Base-by-base conservation (phyloP, 23 red algal species). In the Gracilaria vermiculophylla region DNA sequence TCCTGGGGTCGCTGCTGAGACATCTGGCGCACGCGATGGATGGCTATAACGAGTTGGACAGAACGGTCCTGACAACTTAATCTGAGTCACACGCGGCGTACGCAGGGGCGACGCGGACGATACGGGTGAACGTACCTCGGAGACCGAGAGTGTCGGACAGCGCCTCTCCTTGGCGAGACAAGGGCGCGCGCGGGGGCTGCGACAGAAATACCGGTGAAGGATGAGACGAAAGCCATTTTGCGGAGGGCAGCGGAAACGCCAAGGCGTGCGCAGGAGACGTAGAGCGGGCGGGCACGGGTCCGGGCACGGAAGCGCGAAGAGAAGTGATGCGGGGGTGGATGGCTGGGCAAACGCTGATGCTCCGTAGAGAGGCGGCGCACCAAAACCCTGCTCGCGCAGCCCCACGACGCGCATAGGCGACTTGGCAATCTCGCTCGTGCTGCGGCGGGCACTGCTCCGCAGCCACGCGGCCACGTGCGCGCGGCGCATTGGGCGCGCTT, bases 181-280 rank as follows among this genome's bases (percentile, higher is more conserved):
- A 67, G n/a, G 43, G 75, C 58, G 62, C 75, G 87, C 12, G 87
- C n/a, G 62, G 56, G 53, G 16, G 25, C 11, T 20, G 56, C 56
- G 41, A 81, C 34, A 40, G 87, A 48, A 5, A 66, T 39, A 20
- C 75, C 75, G 56, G 40, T 81, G 75, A 91, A 91, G 0, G 87
- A 52, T 0, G 87, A 45, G 56, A 81, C 87, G 37, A 91, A 81
- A 48, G 87, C 87, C 75, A 81, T 80, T 81, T 29, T 69, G 73
- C 14, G 17, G 29, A 40, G 0, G 72, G 13, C 43, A 27, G 0
- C 34, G 23, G 28, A 25, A 14, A 43, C 15, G 34, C 40, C 42
- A 14, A 70, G 42, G 12, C 40, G 27, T 5, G 2, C 2, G 34
- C 2, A 70, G 29, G 15, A 4, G 4, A 70, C 34, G 14, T 7